Evolutionary conservation across 2,329 filamentous ascomycete species (phyloP), one percentile per base, ranked within the genome.

Genomic region (Xenosphaeropsis pyriputrescens): DNA sequence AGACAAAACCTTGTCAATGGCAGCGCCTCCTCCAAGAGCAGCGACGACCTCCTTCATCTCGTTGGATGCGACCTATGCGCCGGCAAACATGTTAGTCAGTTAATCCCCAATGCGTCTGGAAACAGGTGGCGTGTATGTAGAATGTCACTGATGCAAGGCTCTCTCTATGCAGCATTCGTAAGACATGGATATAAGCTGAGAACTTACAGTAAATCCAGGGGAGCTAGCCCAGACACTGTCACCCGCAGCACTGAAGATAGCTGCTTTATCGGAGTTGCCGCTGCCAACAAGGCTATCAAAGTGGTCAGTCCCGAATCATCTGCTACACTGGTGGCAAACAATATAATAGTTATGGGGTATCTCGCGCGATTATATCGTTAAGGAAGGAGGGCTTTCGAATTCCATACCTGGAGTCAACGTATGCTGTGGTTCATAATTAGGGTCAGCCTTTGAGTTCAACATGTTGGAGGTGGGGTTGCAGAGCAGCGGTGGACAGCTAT

Each of bases 241-340:
- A 52, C 85, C 84, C 50, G 81, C 81, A 47, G 63, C 65, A 61
- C 81, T 86, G 68, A 91, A 76, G 59, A 94, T 86, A 56, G 83
- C 82, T 52, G 72, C 86, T 66, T 85, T 79, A 66, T 91, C 80
- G 55, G 93, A 63, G 58, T 88, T 79, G 54, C 78, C 78, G 52
- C 71, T 78, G 64, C 70, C 79, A 55, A 93, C 72, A 53, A 94
- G 75, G 72, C 85, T 93, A 56, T 36, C 31, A 32, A 18, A 12
- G 17, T 18, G 5, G 11, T 18, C 16, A 35, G 15, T 35, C 37
- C 32, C 18, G 34, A 3, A 19, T 34, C 11, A 18, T 34, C 11
- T 38, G 6, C 18, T 38, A 35, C 16, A 3, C 11, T 32, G 36
- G 36, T 17, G 18, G n/a, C 19, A 9, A 17, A 5, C 11, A 17